Base-by-base conservation (phyloP, 176 grass and related monocot genomes). In the Alopecurus myosuroides region DNA sequence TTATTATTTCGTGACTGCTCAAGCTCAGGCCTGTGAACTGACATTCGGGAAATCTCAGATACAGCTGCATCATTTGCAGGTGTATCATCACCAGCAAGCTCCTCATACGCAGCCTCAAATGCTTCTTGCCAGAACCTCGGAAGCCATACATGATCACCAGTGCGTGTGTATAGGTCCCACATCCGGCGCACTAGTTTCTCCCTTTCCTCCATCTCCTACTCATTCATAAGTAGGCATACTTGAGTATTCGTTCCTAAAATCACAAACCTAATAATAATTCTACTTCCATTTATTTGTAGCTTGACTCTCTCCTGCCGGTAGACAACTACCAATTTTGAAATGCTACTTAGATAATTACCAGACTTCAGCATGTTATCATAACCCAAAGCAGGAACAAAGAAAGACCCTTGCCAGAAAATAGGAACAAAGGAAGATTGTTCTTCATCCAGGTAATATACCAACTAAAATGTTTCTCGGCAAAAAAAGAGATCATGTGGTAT, bases 171-270 rank as follows among this genome's bases (percentile, higher is more conserved):
- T 40, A 91, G 55, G 55, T 95, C 96, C 93, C 93, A 98, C 93
- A 98, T 98, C 72, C 77, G 69, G 60, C 84, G 86, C 52, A 92
- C 89, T 74, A 94, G 74, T 57, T 94, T 98, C 70, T 93, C 91
- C 80, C 93, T 95, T 81, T 98, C 88, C 93, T 95, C 93, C 89
- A 98, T 92, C 57, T 94, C 96, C 93, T 95, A 69, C 69, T 74
- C 65, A 82, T 74, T 28, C 64, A 79, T 14, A 29, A 40, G 51
- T 31, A 56, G 28, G 28, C 17, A 68, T 49, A 49, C 18, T 78
- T 86, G 29, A 86, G 65, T 52, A n/a, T 31, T 82, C 61, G 17
- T 66, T 74, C 9, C 33, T 23, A 49, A 46, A 49, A 42, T 48
- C 25, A 73, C 25, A 83, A 46, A 56, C 31, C 7, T 45, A 62